A percentile compares a stretch with the other conserved stretches of the same genome.
These are phyloP conservation scores for Clonostachys solani DNA, from an alignment of 2,329 filamentous ascomycete species.

Conservation along the genomic window DNA sequence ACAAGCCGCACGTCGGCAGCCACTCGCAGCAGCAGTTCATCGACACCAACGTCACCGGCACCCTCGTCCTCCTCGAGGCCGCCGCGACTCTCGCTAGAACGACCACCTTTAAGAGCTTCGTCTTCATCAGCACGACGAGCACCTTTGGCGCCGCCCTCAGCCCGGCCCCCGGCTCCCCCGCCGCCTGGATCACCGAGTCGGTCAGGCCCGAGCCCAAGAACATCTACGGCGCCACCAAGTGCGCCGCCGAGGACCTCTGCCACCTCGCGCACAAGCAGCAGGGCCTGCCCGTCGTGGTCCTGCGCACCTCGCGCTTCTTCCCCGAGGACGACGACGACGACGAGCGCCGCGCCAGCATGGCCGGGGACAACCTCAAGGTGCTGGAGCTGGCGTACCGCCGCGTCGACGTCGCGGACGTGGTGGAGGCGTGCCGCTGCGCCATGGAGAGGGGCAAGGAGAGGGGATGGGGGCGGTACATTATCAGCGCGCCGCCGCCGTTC, in stretches of 20 bases:
- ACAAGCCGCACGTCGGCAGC: slow-evolving; percentile 41
- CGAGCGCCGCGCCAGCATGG: slow-evolving; percentile 24
- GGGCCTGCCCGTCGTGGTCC: slow-evolving; percentile 31
- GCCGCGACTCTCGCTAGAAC: slow-evolving; percentile 11
- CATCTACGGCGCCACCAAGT: slow-evolving; percentile 44
- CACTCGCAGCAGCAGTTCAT: slow-evolving; percentile 38
- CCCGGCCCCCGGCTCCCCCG: slow-evolving; percentile 25
- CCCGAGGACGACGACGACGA: slow-evolving; percentile 41
- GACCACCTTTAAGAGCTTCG: slow-evolving; percentile 27
- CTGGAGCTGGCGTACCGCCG: slow-evolving; percentile 40
- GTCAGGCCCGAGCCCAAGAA: slow-evolving; percentile 37
- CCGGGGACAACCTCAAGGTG: slow-evolving; percentile 40
- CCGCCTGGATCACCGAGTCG: slow-evolving; percentile 37
- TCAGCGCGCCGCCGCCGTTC: slow-evolving; percentile 38
- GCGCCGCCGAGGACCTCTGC: slow-evolving; percentile 42
- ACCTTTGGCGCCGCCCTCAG: slow-evolving; percentile 34
- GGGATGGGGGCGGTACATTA: slow-evolving; percentile 33
- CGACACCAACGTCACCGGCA: slow-evolving; percentile 38
- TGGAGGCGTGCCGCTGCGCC: slow-evolving; percentile 31
- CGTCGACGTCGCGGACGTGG: slow-evolving; percentile 37
- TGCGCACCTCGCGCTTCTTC: slow-evolving; percentile 44
- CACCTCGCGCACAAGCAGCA: slow-evolving; percentile 31
- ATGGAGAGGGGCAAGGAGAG: slow-evolving; percentile 24
- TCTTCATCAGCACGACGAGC: slow-evolving; percentile 42
- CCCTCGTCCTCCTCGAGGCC: slow-evolving; percentile 33